Percentiles rank a stretch among this genome's conserved stretches.
Evolutionary conservation across 257 asterid genomes (phyloP).

Genomic region (Fraxinus pennsylvanica): DNA sequence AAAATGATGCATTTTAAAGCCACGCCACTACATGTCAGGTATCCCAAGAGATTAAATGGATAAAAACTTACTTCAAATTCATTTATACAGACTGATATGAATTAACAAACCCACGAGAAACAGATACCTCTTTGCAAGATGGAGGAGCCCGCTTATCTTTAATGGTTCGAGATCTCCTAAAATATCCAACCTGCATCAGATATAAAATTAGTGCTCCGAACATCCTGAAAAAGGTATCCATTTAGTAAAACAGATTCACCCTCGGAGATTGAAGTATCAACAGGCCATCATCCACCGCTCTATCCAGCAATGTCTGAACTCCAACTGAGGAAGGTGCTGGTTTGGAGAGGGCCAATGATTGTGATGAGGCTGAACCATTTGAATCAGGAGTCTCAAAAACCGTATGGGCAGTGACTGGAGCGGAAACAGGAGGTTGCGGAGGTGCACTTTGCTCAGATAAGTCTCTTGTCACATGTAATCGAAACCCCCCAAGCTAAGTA

Average conservation of each 20-base stretch:
- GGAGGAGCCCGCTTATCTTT: slow-evolving; percentile 83
- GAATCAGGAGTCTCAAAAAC: slow-evolving; percentile 43
- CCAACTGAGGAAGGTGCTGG: slow-evolving; percentile 44
- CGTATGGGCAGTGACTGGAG: slow-evolving; percentile 44
- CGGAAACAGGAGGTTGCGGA: slow-evolving; percentile 49
- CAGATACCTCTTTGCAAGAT: slow-evolving; percentile 75
- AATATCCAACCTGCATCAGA: slow-evolving; percentile 75
- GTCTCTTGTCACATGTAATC: slow-evolving; percentile 58
- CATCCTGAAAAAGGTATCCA: neutral
- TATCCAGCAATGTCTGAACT: slow-evolving; percentile 47
- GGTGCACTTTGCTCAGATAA: slow-evolving; percentile 46
- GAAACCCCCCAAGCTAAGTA: slow-evolving; percentile 70
- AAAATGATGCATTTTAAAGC: neutral
- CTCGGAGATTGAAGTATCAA: slow-evolving; percentile 73
- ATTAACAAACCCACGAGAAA: slow-evolving; percentile 6
- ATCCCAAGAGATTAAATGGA: neutral
- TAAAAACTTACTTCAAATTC: slow-evolving; percentile 4
- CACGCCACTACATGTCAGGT: neutral
- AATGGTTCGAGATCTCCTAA: slow-evolving; percentile 83
- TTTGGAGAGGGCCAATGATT: slow-evolving; percentile 60
- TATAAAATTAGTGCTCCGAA: slow-evolving; percentile 19
- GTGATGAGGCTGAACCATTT: slow-evolving; percentile 67
- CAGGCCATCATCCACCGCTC: slow-evolving; percentile 76
- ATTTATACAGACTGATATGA: neutral
- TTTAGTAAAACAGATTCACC: slow-evolving; percentile 33